Percentiles rank a stretch among this genome's conserved stretches.
Evolutionary conservation across 2,329 filamentous ascomycete species (phyloP).

Genomic region (Grosmannia clavigera): DNA sequence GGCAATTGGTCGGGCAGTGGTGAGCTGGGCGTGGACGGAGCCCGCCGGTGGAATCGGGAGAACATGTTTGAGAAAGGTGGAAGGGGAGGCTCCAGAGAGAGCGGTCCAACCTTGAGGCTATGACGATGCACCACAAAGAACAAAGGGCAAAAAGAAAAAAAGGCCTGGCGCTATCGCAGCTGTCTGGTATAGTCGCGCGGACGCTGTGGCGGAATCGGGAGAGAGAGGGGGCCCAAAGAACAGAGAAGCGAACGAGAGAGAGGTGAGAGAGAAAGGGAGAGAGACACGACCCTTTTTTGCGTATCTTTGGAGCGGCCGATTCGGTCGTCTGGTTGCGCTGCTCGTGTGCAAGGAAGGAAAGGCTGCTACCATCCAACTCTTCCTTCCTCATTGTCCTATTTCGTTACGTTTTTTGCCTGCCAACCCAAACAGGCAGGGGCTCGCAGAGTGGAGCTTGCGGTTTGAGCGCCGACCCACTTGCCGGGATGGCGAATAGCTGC

Average conservation of each 20-base stretch:
- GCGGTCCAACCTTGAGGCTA: background rate
- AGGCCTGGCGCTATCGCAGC: background rate
- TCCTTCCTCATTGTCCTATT: background rate
- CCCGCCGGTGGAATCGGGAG: conserved; percentile 46
- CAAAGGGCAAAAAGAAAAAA: background rate
- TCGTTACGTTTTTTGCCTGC: background rate
- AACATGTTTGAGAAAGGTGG: conserved; percentile 8
- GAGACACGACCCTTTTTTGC: background rate
- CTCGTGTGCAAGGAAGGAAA: background rate
- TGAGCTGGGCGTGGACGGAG: conserved; percentile 40
- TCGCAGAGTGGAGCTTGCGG: background rate
- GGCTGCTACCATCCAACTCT: background rate
- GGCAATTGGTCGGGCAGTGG: conserved; percentile 34
- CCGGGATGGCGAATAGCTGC: background rate
- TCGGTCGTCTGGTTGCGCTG: background rate
- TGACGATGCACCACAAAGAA: background rate
- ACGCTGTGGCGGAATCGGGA: background rate
- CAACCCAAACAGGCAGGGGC: background rate
- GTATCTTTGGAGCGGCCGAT: background rate
- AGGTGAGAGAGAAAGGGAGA: background rate
- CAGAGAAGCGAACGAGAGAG: no score
- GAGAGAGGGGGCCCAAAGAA: background rate
- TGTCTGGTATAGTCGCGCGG: background rate
- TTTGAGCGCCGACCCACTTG: background rate
- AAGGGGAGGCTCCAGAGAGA: background rate